These are phyloP conservation scores for Penicillium paradoxum DNA, from an alignment of 495 filamentous ascomycete species.

Conservation along the genomic window DNA sequence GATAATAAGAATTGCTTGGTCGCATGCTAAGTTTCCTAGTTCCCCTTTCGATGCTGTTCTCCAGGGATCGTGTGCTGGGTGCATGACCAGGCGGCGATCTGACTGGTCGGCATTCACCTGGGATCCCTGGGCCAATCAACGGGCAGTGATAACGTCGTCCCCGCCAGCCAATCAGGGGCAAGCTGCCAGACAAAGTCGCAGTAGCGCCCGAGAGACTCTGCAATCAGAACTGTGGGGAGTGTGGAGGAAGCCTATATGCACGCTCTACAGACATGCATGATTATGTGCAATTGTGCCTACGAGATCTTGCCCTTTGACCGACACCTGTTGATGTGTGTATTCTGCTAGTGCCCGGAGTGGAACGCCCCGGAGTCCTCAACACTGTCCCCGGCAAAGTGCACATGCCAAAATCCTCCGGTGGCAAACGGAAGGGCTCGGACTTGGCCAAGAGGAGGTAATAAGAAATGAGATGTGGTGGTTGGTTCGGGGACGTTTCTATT, in stretches of 20 bases:
- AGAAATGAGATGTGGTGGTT: not conserved
- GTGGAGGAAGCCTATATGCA: slow-evolving; percentile 1
- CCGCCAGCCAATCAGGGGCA: slow-evolving; percentile 8
- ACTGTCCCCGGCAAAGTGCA: slow-evolving; percentile 11
- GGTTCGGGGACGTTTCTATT: slow-evolving; percentile 3
- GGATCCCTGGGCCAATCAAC: slow-evolving; percentile 14
- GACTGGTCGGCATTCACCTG: no score
- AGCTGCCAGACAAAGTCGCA: slow-evolving; percentile 2
- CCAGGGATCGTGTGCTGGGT: no score
- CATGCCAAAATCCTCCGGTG: slow-evolving; percentile 16
- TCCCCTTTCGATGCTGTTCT: no score
- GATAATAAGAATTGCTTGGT: slow-evolving; percentile 8
- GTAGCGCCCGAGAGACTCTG: slow-evolving; percentile 7
- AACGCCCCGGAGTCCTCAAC: slow-evolving; percentile 5
- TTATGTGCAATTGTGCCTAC: no score
- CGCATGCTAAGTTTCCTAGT: no score
- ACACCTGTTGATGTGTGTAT: not conserved
- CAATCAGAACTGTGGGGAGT: slow-evolving; percentile 6
- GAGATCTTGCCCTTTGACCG: no score
- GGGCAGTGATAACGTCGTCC: slow-evolving; percentile 11
- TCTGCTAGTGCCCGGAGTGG: not conserved
- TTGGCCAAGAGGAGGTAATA: not conserved
- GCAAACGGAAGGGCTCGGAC: slow-evolving; percentile 9
- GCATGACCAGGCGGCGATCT: no score
- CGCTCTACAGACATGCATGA: no score